Evolutionary conservation across 805 yeast genomes (phyloP), one percentile per base, ranked within the genome.

Genomic region (Lipomyces yamadae): DNA sequence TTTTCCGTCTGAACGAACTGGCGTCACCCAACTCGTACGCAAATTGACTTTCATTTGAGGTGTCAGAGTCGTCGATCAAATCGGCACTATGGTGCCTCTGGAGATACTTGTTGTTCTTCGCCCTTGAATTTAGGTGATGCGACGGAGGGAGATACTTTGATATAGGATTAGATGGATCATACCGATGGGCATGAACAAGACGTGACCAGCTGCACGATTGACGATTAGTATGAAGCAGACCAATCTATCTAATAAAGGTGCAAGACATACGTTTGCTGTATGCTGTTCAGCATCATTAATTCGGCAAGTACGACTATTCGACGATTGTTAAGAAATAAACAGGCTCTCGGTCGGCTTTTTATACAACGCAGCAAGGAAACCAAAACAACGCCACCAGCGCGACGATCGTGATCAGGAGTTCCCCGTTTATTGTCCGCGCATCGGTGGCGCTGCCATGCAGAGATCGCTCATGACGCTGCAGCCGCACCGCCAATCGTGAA

Each of bases 1-100:
- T 13, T 11, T 29, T 29, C 8, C 48, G 48, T 18, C 30, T 58
- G 62, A 62, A 62, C 34, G 33, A 35, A 8, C 58, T 37, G 45
- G 65, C 65, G 29, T 62, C 62, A 24, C 34, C 54, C 10, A 62
- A 58, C 42, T 62, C 65, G 39, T 50, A 62, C 42, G 58, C 65
- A 52, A 37, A 58, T 6, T 56, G 58, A 39, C 58, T 52, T 55
- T 62, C 65, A 8, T 18, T 13, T 13, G 56, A 39, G 10, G 13
- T 48, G 48, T 56, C 29, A n/a, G 29, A 61, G 48, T 62, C 65
- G 37, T 62, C 65, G 53, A 62, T 55, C 13, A 62, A 58, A 58
- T 62, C 59, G 32, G 55, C 45, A 18, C 24, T n/a, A 10, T 34
- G 33, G 45, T 18, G 58, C 1, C 58, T 61, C 34, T 53, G 58